Base-by-base conservation (phyloP, 352 stramenopile species). In the Aphanomyces euteiches region DNA sequence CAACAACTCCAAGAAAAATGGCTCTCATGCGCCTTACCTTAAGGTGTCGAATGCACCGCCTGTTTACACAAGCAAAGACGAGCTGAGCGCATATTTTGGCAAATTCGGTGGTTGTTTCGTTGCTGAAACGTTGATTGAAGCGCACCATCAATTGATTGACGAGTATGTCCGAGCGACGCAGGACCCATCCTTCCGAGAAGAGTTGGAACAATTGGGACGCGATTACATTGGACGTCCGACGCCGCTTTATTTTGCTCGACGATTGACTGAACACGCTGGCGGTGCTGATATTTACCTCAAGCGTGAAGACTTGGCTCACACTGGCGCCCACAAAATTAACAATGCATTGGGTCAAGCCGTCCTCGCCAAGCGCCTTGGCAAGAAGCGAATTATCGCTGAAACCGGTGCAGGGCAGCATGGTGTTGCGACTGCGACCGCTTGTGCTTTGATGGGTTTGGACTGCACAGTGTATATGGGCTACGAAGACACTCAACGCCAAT, bases 391-490 rank as follows among this genome's bases (percentile, higher is more conserved):
- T 79, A 99, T 99, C 75, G 96, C 96, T 8, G 97, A 99, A 83
- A 99, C 97, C 1, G 97, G 97, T 39, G 96, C 97, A 0, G 97
- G 97, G 1, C 96, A 99, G 83, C 97, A 99, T 79, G 97, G 97
- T 69, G 97, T 99, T 5, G 96, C 97, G 13, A 99, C 96, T 5
- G 96, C 97, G 15, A 99, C 96, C 37, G 91, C 98, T 5, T 99
- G 96, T 78, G 96, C 96, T 37, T 92, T 98, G 65, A 78, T 99
- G 28, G 95, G 91, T 12, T 78, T 99, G 19, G 92, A 99, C 47
- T 99, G 96, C 74, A 97, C 92, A 6, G 90, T 99, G 7, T 99
- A 99, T 90, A 99, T 99, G 97, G 97, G 97, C 74, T 98, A 96
- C 65, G 93, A 98, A 21, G 97, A 99, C 84, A 98, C 96, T 59